phyloP scores from a whole-genome alignment of 495 filamentous ascomycete species.

The Hypoxylon crocopeplum region DNA sequence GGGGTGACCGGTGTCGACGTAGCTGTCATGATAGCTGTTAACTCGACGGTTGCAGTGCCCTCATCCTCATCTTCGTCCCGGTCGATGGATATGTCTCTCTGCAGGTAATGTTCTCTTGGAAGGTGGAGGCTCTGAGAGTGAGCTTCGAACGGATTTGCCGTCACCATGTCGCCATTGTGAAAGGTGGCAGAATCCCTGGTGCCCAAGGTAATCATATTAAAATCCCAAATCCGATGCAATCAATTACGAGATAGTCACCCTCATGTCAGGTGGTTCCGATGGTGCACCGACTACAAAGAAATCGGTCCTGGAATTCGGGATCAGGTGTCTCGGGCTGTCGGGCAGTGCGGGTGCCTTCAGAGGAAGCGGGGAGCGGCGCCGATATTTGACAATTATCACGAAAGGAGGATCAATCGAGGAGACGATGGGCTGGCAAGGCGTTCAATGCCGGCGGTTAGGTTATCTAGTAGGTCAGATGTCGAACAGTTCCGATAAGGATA shows the following conservation, averaged over 20 bases:
- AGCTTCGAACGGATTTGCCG: slow-evolving; percentile 22
- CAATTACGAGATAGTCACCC: slow-evolving; percentile 18
- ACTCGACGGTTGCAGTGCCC: slow-evolving; percentile 50
- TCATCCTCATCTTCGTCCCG: slow-evolving; percentile 47
- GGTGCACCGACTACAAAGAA: slow-evolving; percentile 4
- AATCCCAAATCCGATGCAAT: slow-evolving; percentile 13
- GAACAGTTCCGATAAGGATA: background rate
- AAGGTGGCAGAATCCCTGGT: slow-evolving; percentile 27
- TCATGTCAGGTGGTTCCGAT: slow-evolving; percentile 29
- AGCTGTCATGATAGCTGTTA: slow-evolving; percentile 58
- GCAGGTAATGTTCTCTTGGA: slow-evolving; percentile 35
- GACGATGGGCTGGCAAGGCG: too few species aligned
- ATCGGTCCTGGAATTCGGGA: slow-evolving; percentile 1
- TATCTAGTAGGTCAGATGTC: too few species aligned
- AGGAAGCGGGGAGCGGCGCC: too few species aligned
- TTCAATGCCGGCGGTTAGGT: too few species aligned
- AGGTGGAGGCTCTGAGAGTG: slow-evolving; percentile 37
- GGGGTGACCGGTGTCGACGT: slow-evolving; percentile 60
- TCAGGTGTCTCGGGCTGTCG: too few species aligned
- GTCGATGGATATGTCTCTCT: slow-evolving; percentile 34
- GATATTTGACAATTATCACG: too few species aligned
- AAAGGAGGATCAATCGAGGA: too few species aligned
- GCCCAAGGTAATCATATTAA: slow-evolving; percentile 28
- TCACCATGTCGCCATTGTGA: slow-evolving; percentile 27
- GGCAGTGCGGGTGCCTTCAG: too few species aligned